These are phyloP conservation scores for Penicillium samsonianum DNA, from an alignment of 495 filamentous ascomycete genomes.

Conservation along the genomic window DNA sequence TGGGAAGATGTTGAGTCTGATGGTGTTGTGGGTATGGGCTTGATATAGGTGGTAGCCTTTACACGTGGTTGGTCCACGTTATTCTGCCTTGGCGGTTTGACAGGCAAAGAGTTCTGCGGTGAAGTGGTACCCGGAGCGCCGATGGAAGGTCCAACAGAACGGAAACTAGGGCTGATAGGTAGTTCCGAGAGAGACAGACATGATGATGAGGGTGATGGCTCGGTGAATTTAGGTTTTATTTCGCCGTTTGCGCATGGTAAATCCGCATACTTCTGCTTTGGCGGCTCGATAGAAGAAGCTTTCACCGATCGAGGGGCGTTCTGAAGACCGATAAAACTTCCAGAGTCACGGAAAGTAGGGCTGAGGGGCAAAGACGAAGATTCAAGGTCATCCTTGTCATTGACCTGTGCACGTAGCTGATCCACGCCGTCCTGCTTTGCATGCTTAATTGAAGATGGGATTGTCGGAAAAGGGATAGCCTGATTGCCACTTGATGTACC, in stretches of 20 bases:
- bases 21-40: neutral
- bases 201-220: neutral
- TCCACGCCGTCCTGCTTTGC: neutral
- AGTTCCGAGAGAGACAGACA: neutral
- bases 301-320: neutral
- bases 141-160: neutral
- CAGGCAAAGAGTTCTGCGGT: neutral
- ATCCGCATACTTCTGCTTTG: neutral
- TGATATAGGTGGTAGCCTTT: neutral
- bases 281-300: neutral
- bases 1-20: conserved; percentile 21
- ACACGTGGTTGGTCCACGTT: neutral
- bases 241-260: neutral
- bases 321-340: no score
- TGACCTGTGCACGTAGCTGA: neutral
- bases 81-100: neutral
- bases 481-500: neutral
- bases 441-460: neutral
- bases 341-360: conserved; percentile 5
- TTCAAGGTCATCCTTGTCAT: conserved; percentile 11
- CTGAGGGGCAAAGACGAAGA: conserved; percentile 18
- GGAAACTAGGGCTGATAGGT: conserved; percentile 1
- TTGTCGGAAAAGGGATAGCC: neutral
- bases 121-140: neutral
- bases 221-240: neutral